Percentiles rank a stretch among this genome's conserved stretches.
Conservation (phyloP, 208 protist species). For the Vickermania ingenoplastis region DNA sequence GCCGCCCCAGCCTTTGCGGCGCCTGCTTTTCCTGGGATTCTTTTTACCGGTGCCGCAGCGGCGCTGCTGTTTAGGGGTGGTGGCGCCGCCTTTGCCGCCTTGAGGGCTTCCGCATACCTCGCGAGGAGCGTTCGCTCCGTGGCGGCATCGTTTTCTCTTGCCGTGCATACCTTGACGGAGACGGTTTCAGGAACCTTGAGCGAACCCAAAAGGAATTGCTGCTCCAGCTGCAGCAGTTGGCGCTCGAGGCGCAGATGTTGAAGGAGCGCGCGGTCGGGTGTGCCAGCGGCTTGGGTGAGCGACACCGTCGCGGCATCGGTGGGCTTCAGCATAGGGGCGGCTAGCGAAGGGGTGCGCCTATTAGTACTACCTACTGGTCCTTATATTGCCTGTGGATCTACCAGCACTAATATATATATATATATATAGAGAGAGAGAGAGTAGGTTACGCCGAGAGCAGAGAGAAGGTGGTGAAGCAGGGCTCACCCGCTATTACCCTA, state of each 20-base stretch:
- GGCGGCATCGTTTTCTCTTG: conserved; percentile 27
- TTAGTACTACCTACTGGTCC: too few species aligned
- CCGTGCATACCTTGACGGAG: conserved; percentile 36
- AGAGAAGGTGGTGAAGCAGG: too few species aligned
- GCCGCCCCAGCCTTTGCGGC: too few species aligned
- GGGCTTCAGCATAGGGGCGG: too few species aligned
- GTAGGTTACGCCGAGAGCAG: too few species aligned
- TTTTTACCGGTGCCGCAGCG: neutral
- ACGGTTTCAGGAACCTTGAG: conserved; percentile 18
- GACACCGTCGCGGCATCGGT: too few species aligned
- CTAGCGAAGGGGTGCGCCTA: too few species aligned
- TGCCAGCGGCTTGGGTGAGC: neutral
- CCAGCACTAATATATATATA: too few species aligned
- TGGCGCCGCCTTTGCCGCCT: conserved; percentile 11
- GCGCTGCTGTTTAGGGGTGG: neutral
- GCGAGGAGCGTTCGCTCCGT: conserved; percentile 31
- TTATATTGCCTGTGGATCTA: too few species aligned
- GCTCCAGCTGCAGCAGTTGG: conserved; percentile 28
- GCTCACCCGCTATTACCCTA: too few species aligned
- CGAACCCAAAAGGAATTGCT: conserved; percentile 30
- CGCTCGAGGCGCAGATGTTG: conserved; percentile 39
- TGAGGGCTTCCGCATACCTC: conserved; percentile 30
- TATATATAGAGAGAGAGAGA: too few species aligned
- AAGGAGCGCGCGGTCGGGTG: conserved; percentile 4
- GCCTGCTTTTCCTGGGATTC: too few species aligned